Conservation (phyloP, 129 eudicot genomes). For the Chrysanthemum makinoi region DNA sequence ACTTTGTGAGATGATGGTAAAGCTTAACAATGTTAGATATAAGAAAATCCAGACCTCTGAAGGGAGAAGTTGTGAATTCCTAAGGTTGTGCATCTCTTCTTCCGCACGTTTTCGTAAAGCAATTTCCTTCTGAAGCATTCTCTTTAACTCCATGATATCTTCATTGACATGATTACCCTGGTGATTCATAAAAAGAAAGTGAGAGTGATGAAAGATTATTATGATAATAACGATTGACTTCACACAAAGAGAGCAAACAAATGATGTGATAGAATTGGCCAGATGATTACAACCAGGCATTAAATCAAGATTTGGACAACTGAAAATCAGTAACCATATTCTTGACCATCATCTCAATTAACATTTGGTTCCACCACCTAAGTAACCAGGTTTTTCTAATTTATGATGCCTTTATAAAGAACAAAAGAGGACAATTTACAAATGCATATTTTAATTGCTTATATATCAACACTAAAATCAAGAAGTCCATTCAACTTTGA, state of each 20-base stretch:
- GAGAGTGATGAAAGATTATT: slow-evolving; percentile 14
- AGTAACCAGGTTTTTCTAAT: background rate
- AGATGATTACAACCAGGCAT: too few species aligned
- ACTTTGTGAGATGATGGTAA: slow-evolving; percentile 13
- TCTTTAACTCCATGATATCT: slow-evolving; percentile 57
- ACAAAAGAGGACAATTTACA: too few species aligned
- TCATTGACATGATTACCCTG: slow-evolving; percentile 49
- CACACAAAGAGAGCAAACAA: background rate
- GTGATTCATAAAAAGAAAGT: slow-evolving; percentile 13
- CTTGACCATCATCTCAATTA: too few species aligned
- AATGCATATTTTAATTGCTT: too few species aligned
- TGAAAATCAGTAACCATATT: too few species aligned
- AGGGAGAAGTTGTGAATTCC: slow-evolving; percentile 48
- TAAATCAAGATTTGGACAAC: too few species aligned
- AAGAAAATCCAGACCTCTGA: slow-evolving; percentile 48
- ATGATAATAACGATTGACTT: background rate
- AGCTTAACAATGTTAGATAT: background rate
- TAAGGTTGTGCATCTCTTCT: slow-evolving; percentile 67
- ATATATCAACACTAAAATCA: too few species aligned
- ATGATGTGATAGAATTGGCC: background rate
- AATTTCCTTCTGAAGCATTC: slow-evolving; percentile 74
- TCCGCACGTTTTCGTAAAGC: slow-evolving; percentile 71
- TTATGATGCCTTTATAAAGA: too few species aligned
- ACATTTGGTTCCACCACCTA: too few species aligned
- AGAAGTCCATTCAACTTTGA: background rate